Conservation (phyloP, 257 asterid genomes). For the Ophiorrhiza pumila region DNA sequence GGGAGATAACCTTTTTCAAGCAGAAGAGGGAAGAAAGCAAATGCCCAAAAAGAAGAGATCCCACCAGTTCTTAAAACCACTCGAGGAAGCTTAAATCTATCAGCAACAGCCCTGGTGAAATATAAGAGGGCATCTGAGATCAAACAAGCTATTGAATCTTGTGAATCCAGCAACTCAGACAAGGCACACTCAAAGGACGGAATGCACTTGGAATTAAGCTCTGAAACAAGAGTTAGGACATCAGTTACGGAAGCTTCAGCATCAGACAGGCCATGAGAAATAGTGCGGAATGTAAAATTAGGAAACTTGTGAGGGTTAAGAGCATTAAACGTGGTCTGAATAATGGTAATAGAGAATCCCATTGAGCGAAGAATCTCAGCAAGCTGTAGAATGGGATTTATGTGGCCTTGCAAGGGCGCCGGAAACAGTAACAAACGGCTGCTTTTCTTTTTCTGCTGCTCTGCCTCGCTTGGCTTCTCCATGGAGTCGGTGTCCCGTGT, state of each 20-base stretch:
- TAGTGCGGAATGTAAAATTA: slow-evolving; percentile 12
- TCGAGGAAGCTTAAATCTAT: slow-evolving; percentile 12
- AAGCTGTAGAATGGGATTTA: slow-evolving; percentile 23
- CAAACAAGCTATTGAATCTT: slow-evolving; percentile 17
- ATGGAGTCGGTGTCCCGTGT: neutral
- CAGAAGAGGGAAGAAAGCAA: slow-evolving; percentile 5
- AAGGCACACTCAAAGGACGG: slow-evolving; percentile 9
- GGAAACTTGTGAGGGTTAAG: slow-evolving; percentile 1
- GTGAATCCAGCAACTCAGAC: slow-evolving; percentile 12
- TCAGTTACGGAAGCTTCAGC: slow-evolving; percentile 10
- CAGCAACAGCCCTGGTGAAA: slow-evolving; percentile 19
- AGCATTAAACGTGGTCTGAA: slow-evolving; percentile 16
- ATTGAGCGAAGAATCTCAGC: slow-evolving; percentile 16
- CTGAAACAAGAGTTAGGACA: neutral
- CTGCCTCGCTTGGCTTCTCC: neutral
- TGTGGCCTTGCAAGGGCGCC: slow-evolving; percentile 24
- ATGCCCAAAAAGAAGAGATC: slow-evolving; percentile 12
- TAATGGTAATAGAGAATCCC: slow-evolving; percentile 21
- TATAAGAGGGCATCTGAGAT: slow-evolving; percentile 20
- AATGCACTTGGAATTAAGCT: slow-evolving; percentile 11
- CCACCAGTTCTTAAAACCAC: slow-evolving; percentile 27
- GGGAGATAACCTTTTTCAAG: slow-evolving; percentile 21
- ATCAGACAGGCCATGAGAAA: slow-evolving; percentile 13
- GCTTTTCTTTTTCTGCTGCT: neutral
- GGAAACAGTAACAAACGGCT: slow-evolving; percentile 20